Conservation (phyloP, 345 rosid species). For the Hypericum androsaemum region DNA sequence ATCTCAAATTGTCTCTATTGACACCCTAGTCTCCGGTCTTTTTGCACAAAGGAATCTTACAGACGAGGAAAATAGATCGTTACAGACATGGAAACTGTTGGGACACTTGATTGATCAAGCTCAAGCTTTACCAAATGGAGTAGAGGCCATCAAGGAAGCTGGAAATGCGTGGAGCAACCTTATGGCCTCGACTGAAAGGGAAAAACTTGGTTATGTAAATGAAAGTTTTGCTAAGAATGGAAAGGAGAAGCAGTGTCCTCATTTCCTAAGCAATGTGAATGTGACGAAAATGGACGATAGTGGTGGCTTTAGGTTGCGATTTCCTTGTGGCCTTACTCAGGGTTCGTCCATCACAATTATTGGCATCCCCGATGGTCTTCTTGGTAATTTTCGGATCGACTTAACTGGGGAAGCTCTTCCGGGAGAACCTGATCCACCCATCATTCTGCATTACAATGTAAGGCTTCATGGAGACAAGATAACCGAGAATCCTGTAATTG, state of each 20-base stretch:
- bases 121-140: conserved; percentile 57
- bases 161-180: conserved; percentile 75
- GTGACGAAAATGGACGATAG: conserved; percentile 45
- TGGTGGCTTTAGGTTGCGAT: conserved; percentile 39
- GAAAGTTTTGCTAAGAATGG: conserved; percentile 31
- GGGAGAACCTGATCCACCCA: conserved; percentile 98
- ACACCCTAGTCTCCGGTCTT: conserved; percentile 38
- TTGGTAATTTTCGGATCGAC: conserved; percentile 79
- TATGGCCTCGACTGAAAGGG: conserved; percentile 58
- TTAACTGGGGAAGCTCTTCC: conserved; percentile 89
- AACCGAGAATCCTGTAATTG: conserved; percentile 95
- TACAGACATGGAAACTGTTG: conserved; percentile 72
- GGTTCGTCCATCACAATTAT: conserved; percentile 88
- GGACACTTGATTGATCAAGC: conserved; percentile 49
- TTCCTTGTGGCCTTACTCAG: conserved; percentile 93
- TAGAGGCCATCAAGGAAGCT: conserved; percentile 88
- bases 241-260: conserved; percentile 74
- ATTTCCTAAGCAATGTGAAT: conserved; percentile 71
- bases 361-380: conserved; percentile 82
- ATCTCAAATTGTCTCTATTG: conserved; percentile 52
- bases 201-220: conserved; percentile 39
- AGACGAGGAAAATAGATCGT: conserved; percentile 46
- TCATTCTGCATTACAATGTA: conserved; percentile 84
- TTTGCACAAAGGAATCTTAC: conserved; percentile 59
- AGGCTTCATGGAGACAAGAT: conserved; percentile 92